Percentiles rank a stretch among this genome's conserved stretches.
Evolutionary conservation across 306 rosid species (phyloP).

Genomic region (Malus domestica): DNA sequence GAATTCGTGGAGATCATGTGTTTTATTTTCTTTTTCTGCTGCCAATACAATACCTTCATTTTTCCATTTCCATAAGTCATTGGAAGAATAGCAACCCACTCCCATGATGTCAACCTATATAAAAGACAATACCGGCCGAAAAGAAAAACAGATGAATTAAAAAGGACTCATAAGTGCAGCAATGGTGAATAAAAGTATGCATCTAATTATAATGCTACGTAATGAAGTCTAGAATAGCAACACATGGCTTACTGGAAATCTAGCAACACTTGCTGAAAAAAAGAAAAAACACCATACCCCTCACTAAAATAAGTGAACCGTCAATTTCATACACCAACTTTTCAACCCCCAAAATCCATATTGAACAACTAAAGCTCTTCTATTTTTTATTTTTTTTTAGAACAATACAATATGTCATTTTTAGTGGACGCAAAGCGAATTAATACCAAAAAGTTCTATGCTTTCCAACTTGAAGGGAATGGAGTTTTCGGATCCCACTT

Average conservation of each 20-base stretch:
- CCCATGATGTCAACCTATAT: slow-evolving; percentile 90
- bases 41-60: slow-evolving; percentile 85
- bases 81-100: slow-evolving; percentile 96
- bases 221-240: slow-evolving; percentile 12
- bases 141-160: not conserved
- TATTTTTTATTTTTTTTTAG: not conserved
- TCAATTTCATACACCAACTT: not conserved
- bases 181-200: not conserved
- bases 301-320: not conserved
- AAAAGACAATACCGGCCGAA: not conserved
- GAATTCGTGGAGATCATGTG: slow-evolving; percentile 80
- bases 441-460: not conserved
- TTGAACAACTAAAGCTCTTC: not conserved
- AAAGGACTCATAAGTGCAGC: not conserved
- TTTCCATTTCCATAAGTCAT: slow-evolving; percentile 93
- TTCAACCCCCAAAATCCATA: not conserved
- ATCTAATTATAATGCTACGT: slow-evolving; percentile 1
- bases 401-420: not conserved
- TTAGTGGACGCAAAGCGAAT: not conserved
- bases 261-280: not conserved
- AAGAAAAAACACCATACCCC: not conserved
- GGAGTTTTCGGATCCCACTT: not conserved
- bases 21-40: slow-evolving; percentile 74
- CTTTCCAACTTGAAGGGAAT: not conserved
- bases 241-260: not conserved